Base-by-base conservation (phyloP, 139 green algal species). In the Diplosphaera chodatii region DNA sequence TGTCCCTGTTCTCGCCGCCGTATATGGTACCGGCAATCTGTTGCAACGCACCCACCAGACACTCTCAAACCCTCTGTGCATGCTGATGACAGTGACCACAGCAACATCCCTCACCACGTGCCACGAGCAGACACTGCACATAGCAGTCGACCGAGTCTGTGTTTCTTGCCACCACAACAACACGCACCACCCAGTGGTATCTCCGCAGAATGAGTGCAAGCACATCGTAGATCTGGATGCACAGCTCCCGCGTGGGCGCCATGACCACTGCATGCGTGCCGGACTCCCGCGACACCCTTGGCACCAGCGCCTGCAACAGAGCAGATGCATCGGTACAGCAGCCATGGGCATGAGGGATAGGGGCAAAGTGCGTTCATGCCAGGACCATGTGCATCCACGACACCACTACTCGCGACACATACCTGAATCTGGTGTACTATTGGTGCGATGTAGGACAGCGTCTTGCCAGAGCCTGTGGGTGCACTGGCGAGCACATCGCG, bases 381-480 rank as follows among this genome's bases (percentile, higher is more conserved):
- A 29, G 4, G 15, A 27, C 18, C 3, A 3, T 25, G 16, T 25
- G 3, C 32, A 69, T 48, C 16, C 5, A 69, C n/a, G n/a, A n/a
- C n/a, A n/a, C n/a, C n/a, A n/a, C n/a, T n/a, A n/a, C n/a, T n/a
- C n/a, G n/a, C n/a, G 64, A 5, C 30, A 68, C 74, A 18, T 64
- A 82, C 81, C 78, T 88, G 81, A 68, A 98, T 76, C 23, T 82
- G 64, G 31, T 96, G 68, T 29, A 98, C 78, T 4, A 98, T 89
- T 30, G 93, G 92, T 30, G 88, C 84, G 63, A 97, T 81, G 78
- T 97, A 98, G 20, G 86, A 81, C 64, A 98, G 81, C 2, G 94
- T 97, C 80, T 98, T 98, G 34, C 94, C 94, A 10, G 80, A 89
- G 16, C 92, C 92, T 13, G 89, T 94, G 32, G 88, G 84, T 1